Evolutionary conservation across 2,329 filamentous ascomycete genomes (phyloP).

Genomic region (Uncinocarpus reesii): DNA sequence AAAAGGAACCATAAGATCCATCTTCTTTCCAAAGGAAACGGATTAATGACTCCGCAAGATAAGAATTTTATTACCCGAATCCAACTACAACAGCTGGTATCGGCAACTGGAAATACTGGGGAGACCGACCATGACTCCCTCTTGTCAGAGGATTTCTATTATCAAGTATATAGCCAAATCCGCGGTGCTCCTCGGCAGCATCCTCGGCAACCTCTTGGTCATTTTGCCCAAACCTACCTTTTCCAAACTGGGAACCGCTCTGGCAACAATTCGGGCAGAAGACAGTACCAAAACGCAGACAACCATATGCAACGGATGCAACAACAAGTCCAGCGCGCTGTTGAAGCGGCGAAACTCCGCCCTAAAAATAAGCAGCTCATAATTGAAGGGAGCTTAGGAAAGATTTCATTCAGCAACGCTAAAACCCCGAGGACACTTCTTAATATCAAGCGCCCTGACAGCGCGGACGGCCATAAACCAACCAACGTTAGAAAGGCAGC

Average conservation of each 20-base stretch:
- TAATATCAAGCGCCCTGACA: constrained; percentile 84
- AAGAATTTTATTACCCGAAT: constrained; percentile 99
- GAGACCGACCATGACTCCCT: constrained; percentile 71
- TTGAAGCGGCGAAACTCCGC: constrained; percentile 93
- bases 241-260: constrained; percentile 86
- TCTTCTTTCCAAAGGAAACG: constrained; percentile 83
- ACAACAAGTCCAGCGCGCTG: constrained; percentile 92
- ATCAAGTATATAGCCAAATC: constrained; percentile 93
- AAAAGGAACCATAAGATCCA: constrained; percentile 99
- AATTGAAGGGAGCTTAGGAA: constrained; percentile 89
- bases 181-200: constrained; percentile 81
- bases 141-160: constrained; percentile 91
- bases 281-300: constrained; percentile 73
- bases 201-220: constrained; percentile 82
- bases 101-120: constrained; percentile 76
- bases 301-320: constrained; percentile 99
- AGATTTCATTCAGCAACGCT: constrained; percentile 97
- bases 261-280: constrained; percentile 53
- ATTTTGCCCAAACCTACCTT: constrained; percentile 95
- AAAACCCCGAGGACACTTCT: constrained; percentile 92
- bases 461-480: constrained; percentile 47
- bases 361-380: constrained; percentile 97
- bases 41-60: constrained; percentile 96
- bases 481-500: constrained; percentile 34
- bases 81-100: constrained; percentile 88